Conservation (phyloP, 441 rosid genomes). For the Flueggea neowawraea region DNA sequence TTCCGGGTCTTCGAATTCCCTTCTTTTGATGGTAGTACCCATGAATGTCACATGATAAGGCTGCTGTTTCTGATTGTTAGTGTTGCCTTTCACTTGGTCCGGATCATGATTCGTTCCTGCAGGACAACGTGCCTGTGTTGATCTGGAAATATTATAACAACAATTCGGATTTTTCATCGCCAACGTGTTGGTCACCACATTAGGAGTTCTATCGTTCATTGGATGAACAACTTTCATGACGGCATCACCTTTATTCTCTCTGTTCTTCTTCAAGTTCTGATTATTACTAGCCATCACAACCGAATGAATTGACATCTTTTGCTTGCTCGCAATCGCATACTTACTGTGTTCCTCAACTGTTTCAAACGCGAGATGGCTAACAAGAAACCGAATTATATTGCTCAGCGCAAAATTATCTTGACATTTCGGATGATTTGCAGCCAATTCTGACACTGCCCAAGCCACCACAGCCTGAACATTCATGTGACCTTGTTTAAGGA, state of each 20-base stretch:
- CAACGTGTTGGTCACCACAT: conserved; percentile 56
- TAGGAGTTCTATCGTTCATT: conserved; percentile 29
- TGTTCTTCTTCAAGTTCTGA: conserved; percentile 5
- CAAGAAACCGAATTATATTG: conserved; percentile 70
- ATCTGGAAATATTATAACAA: conserved; percentile 14
- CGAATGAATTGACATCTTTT: conserved; percentile 71
- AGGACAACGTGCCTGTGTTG: conserved; percentile 4
- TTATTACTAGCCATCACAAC: conserved; percentile 54
- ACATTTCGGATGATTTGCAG: conserved; percentile 56
- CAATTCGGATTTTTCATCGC: conserved; percentile 35
- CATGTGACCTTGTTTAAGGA: conserved; percentile 94
- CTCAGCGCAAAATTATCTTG: conserved; percentile 81
- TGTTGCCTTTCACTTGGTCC: conserved; percentile 11
- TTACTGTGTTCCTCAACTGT: conserved; percentile 86
- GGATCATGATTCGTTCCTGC: conserved; percentile 8
- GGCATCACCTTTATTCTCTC: conserved; percentile 18
- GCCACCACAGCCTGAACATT: conserved; percentile 81
- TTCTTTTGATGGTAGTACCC: conserved; percentile 49
- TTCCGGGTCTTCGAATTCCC: conserved; percentile 78
- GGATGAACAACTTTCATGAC: conserved; percentile 34
- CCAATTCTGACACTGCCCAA: conserved; percentile 88
- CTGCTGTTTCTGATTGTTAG: conserved; percentile 20
- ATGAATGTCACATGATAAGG: conserved; percentile 38
- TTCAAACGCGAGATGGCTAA: conserved; percentile 88
- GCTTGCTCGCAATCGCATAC: conserved; percentile 61